Conservation (phyloP, 192 early-diverging fungal species). For the Pecoramyces ruminantium region DNA sequence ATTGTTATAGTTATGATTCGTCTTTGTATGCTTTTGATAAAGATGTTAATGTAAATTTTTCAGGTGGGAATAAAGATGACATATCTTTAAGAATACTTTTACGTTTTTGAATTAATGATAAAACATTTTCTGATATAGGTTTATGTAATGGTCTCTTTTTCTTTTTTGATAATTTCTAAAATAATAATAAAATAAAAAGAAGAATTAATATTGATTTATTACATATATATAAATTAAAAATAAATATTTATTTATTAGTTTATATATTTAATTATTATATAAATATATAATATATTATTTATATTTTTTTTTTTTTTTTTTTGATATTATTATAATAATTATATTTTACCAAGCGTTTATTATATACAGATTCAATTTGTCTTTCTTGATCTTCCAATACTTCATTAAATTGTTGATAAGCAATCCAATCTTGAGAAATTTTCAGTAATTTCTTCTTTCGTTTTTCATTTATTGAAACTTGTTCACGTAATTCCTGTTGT, state of each 20-base stretch:
- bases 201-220: too few species aligned
- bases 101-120: background rate
- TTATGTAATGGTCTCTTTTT: background rate
- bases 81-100: background rate
- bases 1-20: background rate
- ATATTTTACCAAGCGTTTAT: constrained; percentile 56
- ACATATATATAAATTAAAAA: too few species aligned
- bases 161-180: background rate
- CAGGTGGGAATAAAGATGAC: background rate
- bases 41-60: background rate
- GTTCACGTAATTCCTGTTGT: constrained; percentile 55
- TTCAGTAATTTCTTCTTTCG: constrained; percentile 49
- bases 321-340: too few species aligned
- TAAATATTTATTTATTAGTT: too few species aligned
- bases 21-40: background rate
- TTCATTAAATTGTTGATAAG: constrained; percentile 71
- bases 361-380: constrained; percentile 72
- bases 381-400: constrained; percentile 77
- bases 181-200: too few species aligned
- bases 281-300: too few species aligned
- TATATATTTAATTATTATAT: too few species aligned
- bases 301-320: too few species aligned
- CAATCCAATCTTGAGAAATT: constrained; percentile 52
- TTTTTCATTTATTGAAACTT: constrained; percentile 40
- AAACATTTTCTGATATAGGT: background rate